phyloP scores from a whole-genome alignment of 148 eudicot species.

The Fagopyrum esculentum region DNA sequence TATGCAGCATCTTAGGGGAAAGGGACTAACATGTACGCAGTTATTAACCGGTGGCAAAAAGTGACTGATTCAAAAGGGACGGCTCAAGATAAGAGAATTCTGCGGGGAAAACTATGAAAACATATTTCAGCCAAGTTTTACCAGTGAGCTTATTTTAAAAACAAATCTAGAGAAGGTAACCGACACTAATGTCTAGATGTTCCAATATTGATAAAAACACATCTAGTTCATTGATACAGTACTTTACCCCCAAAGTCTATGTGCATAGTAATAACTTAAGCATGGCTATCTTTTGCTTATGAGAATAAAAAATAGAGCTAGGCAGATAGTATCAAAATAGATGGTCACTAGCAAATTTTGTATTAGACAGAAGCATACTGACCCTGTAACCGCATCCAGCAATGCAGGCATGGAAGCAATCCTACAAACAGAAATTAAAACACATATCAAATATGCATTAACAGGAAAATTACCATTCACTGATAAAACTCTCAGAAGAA shows the following conservation, averaged over 20 bases:
- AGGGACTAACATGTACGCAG: not conserved
- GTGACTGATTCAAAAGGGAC: not conserved
- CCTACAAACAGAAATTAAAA: conserved; percentile 34
- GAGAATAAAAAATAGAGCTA: not conserved
- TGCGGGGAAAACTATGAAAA: not conserved
- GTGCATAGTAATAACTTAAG: not conserved
- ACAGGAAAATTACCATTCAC: not conserved
- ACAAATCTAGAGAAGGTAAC: not conserved
- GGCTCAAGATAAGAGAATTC: not conserved
- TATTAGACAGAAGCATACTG: conserved; percentile 12
- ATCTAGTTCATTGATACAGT: not conserved
- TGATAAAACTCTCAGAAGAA: not conserved
- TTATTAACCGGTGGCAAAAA: not conserved
- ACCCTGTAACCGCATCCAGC: conserved; percentile 97
- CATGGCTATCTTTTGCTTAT: not conserved
- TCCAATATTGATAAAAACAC: not conserved
- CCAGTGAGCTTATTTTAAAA: not conserved
- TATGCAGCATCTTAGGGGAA: not conserved
- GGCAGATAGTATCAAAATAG: not conserved
- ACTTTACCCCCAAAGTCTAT: not conserved
- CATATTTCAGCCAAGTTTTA: not conserved
- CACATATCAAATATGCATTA: not conserved
- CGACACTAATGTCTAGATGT: not conserved
- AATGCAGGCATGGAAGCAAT: conserved; percentile 89
- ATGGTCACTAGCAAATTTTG: not conserved